Percentiles rank a stretch among this genome's conserved stretches.
Conservation (phyloP, 2,329 filamentous ascomycete species). For the Coniochaeta prunicola region DNA sequence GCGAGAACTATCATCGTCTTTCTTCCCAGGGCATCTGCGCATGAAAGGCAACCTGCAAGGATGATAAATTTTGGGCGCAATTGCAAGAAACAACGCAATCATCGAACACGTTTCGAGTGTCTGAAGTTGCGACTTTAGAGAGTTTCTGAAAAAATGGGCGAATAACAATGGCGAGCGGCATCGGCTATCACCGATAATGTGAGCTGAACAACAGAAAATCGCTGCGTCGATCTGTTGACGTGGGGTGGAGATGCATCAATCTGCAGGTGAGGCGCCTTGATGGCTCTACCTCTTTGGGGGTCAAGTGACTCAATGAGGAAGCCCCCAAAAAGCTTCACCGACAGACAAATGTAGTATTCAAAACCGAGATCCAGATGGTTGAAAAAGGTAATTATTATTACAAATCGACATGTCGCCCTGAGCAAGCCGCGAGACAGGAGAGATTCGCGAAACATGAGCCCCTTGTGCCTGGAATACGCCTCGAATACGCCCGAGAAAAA, state of each 20-base stretch:
- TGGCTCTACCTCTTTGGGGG: background rate
- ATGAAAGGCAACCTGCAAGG: background rate
- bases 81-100: background rate
- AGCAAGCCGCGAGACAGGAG: background rate
- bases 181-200: background rate
- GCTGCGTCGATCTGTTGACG: background rate
- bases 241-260: background rate
- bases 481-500: background rate
- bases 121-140: background rate
- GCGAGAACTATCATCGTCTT: background rate
- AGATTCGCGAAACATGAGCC: background rate
- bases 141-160: background rate
- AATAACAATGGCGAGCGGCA: background rate
- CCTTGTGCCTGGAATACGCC: too few species aligned
- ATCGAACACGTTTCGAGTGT: background rate
- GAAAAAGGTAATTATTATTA: background rate
- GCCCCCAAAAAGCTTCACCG: background rate
- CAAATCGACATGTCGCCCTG: background rate
- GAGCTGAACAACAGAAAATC: background rate
- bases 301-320: background rate
- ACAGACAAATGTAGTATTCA: background rate
- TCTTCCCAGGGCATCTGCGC: background rate
- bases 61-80: background rate
- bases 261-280: background rate
- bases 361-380: background rate